These are phyloP conservation scores for Nepenthes gracilis DNA, from an alignment of 148 eudicot species.

Conservation along the genomic window DNA sequence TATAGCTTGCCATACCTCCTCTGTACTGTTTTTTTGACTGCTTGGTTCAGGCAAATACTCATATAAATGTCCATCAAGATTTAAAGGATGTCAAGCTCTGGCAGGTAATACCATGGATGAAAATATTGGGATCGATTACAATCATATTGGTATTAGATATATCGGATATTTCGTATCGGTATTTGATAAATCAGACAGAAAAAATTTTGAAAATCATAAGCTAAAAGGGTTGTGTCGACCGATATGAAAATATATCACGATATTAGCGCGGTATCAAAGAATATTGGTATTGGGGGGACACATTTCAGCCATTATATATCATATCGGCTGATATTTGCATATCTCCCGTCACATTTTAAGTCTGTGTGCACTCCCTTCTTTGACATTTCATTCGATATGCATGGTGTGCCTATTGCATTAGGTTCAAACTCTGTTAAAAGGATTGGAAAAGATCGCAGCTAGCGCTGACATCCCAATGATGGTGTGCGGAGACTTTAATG, in stretches of 20 bases:
- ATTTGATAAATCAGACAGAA: too few species aligned
- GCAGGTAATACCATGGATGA: constrained; percentile 40
- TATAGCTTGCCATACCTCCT: background rate
- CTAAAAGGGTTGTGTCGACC: too few species aligned
- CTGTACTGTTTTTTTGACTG: background rate
- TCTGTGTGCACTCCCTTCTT: background rate
- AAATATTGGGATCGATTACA: too few species aligned
- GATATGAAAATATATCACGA: too few species aligned
- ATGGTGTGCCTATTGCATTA: constrained; percentile 10
- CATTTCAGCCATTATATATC: too few species aligned
- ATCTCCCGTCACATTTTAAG: background rate
- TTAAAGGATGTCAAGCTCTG: constrained; percentile 90
- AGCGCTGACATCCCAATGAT: constrained; percentile 88
- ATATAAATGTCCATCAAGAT: constrained; percentile 77
- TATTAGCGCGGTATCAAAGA: too few species aligned
- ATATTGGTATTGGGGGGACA: too few species aligned
- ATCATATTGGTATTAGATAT: too few species aligned
- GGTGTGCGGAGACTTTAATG: constrained; percentile 89
- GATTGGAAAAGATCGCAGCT: constrained; percentile 85
- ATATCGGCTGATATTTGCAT: background rate
- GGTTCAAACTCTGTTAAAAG: constrained; percentile 92
- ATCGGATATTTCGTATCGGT: too few species aligned
- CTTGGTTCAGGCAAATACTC: constrained; percentile 84
- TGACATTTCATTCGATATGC: background rate
- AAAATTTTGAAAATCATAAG: too few species aligned